Evolutionary conservation across 2,329 filamentous ascomycete genomes (phyloP).

Genomic region (Tolypocladium cylindrosporum): DNA sequence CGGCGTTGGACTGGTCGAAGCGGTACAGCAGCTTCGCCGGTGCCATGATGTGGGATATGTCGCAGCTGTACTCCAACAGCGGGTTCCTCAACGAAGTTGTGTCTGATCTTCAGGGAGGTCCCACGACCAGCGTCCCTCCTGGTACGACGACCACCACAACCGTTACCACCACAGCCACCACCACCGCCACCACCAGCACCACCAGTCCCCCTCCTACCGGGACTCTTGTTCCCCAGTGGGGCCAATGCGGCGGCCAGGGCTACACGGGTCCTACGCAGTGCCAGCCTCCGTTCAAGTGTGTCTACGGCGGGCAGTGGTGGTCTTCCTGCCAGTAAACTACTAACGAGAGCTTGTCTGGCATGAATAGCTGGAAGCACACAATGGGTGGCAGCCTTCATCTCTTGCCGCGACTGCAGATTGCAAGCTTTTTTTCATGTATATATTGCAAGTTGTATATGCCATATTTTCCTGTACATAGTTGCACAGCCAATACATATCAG

Average conservation of each 20-base stretch:
- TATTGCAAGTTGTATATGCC: not conserved
- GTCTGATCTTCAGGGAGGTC: not conserved
- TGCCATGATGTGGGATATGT: slow-evolving; percentile 61
- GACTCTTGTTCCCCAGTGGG: slow-evolving; percentile 12
- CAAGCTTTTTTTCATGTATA: not conserved
- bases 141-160: not conserved
- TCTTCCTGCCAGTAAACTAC: slow-evolving; percentile 8
- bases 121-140: not conserved
- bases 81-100: slow-evolving; percentile 42
- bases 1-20: slow-evolving; percentile 43
- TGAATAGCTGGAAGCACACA: not conserved
- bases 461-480: not conserved
- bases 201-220: slow-evolving; percentile 6
- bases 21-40: slow-evolving; percentile 53
- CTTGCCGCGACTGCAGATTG: not conserved
- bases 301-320: slow-evolving; percentile 10
- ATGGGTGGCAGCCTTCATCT: not conserved
- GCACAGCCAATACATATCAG: too few species aligned
- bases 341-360: not conserved
- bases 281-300: slow-evolving; percentile 12
- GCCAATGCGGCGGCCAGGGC: slow-evolving; percentile 13
- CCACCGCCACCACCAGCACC: slow-evolving; percentile 1
- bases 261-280: slow-evolving; percentile 12
- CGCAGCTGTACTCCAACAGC: slow-evolving; percentile 46
- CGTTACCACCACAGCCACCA: not conserved